Percentiles rank a stretch among this genome's conserved stretches.
Evolutionary conservation across 1,139 yeast species (phyloP).

Genomic region (Zhuliangozyma parablackwelliae): DNA sequence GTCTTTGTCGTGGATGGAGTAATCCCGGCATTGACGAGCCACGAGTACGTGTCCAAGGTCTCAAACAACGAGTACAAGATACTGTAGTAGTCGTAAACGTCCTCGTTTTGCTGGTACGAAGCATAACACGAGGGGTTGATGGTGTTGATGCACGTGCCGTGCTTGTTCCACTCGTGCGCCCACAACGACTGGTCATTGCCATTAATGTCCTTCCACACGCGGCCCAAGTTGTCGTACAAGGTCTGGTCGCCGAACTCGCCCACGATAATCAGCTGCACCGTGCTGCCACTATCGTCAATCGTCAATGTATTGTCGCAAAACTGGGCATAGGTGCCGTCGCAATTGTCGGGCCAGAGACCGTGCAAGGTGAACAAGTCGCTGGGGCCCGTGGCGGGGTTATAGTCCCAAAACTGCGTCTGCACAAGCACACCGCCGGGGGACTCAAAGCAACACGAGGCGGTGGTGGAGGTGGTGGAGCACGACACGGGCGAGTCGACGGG

Average conservation of each 20-base stretch:
- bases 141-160: slow-evolving; percentile 88
- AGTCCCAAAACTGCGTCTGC: slow-evolving; percentile 95
- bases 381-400: slow-evolving; percentile 77
- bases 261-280: slow-evolving; percentile 50
- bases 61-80: slow-evolving; percentile 62
- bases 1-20: slow-evolving; percentile 58
- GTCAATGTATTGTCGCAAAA: slow-evolving; percentile 68
- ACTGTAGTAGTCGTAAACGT: slow-evolving; percentile 76
- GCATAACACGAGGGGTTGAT: slow-evolving; percentile 66
- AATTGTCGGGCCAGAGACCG: slow-evolving; percentile 47
- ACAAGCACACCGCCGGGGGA: slow-evolving; percentile 73
- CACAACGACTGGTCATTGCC: slow-evolving; percentile 74
- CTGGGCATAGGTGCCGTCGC: slow-evolving; percentile 42
- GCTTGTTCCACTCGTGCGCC: slow-evolving; percentile 94
- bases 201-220: slow-evolving; percentile 72
- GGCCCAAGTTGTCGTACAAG: slow-evolving; percentile 54
- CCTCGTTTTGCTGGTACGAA: slow-evolving; percentile 30
- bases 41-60: slow-evolving; percentile 65
- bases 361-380: slow-evolving; percentile 74
- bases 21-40: slow-evolving; percentile 65
- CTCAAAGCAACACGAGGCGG: slow-evolving; percentile 75
- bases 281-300: slow-evolving; percentile 23
- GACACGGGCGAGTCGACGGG: slow-evolving; percentile 65
- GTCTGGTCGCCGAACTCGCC: slow-evolving; percentile 44
- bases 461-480: slow-evolving; percentile 42